Evolutionary conservation across 2,329 filamentous ascomycete genomes (phyloP).

Genomic region (Trichoderma sp.): DNA sequence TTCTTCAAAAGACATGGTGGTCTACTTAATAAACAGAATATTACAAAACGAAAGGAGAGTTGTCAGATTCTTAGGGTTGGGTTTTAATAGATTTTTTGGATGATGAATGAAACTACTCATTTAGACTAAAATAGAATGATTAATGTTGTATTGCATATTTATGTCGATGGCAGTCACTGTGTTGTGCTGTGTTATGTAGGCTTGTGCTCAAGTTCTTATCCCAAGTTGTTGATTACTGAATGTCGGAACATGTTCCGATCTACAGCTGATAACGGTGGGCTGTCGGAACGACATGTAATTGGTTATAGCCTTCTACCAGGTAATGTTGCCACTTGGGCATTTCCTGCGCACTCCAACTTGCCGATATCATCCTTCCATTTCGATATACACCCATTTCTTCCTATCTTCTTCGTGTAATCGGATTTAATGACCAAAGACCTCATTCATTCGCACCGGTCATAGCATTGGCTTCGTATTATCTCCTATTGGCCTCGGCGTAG

Average conservation of each 20-base stretch:
- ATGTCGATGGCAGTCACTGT: not conserved
- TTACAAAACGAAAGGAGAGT: not conserved
- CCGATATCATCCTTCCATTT: not conserved
- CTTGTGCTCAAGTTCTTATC: not conserved
- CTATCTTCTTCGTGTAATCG: not conserved
- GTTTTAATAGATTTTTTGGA: not conserved
- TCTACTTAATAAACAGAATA: not conserved
- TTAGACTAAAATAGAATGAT: not conserved
- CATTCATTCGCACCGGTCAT: too few relatives aligned
- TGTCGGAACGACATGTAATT: not conserved
- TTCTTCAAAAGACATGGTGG: not conserved
- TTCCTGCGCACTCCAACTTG: not conserved
- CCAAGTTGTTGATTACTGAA: not conserved
- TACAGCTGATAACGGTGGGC: not conserved
- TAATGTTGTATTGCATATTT: not conserved
- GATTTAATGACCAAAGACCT: not conserved
- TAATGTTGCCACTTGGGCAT: not conserved
- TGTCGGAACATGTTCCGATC: not conserved
- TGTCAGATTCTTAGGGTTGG: not conserved
- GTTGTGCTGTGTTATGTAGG: not conserved
- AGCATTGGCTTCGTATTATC: not conserved
- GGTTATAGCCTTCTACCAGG: not conserved
- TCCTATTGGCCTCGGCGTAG: not conserved
- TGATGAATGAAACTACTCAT: not conserved
- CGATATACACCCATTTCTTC: not conserved